Evolutionary conservation across 1,284 basidiomycete species (phyloP).

Genomic region (Wallemia mellicola): DNA sequence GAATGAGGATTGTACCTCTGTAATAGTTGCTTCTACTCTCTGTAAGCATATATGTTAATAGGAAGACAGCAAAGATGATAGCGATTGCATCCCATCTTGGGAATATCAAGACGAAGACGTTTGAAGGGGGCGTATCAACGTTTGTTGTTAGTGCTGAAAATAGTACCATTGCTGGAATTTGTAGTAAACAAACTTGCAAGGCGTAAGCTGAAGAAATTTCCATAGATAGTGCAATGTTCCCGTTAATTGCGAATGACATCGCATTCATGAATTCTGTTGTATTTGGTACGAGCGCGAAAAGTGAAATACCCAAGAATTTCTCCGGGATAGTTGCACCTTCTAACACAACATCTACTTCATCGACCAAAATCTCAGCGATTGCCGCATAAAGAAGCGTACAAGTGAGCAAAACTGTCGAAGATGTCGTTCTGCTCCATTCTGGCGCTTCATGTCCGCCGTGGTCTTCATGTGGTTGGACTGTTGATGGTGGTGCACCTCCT

Average conservation of each 20-base stretch:
- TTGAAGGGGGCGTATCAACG: neutral
- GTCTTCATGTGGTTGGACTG: too few species aligned
- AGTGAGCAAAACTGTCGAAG: slow-evolving; percentile 52
- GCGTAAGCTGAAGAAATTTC: slow-evolving; percentile 81
- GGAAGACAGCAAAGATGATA: slow-evolving; percentile 30
- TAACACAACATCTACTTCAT: slow-evolving; percentile 83
- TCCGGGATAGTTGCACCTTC: slow-evolving; percentile 83
- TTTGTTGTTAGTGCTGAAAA: slow-evolving; percentile 46
- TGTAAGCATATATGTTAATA: slow-evolving; percentile 96
- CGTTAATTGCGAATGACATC: slow-evolving; percentile 92
- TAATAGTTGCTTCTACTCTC: slow-evolving; percentile 95
- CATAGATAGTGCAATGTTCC: slow-evolving; percentile 53
- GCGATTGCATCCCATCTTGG: slow-evolving; percentile 94
- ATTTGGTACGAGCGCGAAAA: slow-evolving; percentile 93
- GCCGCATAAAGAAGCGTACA: slow-evolving; percentile 85
- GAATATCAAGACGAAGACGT: slow-evolving; percentile 34
- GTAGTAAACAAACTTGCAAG: slow-evolving; percentile 83
- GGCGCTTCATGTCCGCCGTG: slow-evolving; percentile 80
- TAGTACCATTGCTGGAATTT: slow-evolving; percentile 95
- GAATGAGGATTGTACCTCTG: slow-evolving; percentile 64
- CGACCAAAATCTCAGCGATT: slow-evolving; percentile 88
- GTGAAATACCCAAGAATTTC: slow-evolving; percentile 84
- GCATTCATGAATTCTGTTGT: slow-evolving; percentile 99
- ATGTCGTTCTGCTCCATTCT: slow-evolving; percentile 64
- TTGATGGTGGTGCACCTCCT: neutral